Conservation (phyloP, 2,329 filamentous ascomycete genomes). For the Madurella fahalii region DNA sequence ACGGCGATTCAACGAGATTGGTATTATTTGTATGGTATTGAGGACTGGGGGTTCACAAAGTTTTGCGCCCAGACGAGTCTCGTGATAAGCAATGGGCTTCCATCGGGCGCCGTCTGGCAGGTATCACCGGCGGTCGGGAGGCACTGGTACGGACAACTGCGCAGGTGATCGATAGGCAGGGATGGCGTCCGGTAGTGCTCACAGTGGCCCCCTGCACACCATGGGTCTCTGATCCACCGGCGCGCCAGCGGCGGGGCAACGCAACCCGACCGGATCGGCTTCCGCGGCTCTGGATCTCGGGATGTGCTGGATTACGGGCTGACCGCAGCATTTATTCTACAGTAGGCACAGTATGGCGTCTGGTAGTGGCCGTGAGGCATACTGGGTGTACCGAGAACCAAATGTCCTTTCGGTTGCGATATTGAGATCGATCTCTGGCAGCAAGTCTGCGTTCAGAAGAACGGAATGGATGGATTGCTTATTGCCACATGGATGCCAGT, state of each 20-base stretch:
- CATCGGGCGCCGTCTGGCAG: constrained; percentile 11
- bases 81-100: constrained; percentile 20
- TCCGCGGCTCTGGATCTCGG: constrained; percentile 18
- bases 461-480: no score
- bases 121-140: constrained; percentile 20
- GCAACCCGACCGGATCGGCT: constrained; percentile 24
- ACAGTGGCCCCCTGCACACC: constrained; percentile 11
- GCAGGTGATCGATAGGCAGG: constrained; percentile 26
- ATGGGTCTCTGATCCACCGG: constrained; percentile 13
- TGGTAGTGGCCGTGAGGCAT: no score
- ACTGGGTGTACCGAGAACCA: no score
- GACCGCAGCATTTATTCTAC: not conserved
- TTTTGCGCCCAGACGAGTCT: constrained; percentile 15
- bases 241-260: constrained; percentile 19
- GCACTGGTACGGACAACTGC: constrained; percentile 11
- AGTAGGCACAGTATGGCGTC: no score
- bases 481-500: no score
- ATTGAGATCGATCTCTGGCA: no score
- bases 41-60: constrained; percentile 15
- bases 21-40: not conserved
- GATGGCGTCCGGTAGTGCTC: constrained; percentile 12
- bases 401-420: no score
- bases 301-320: constrained; percentile 1
- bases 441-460: no score
- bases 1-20: not conserved